Conservation (phyloP, 169 alveolate species). For the Eimeria maxima region DNA sequence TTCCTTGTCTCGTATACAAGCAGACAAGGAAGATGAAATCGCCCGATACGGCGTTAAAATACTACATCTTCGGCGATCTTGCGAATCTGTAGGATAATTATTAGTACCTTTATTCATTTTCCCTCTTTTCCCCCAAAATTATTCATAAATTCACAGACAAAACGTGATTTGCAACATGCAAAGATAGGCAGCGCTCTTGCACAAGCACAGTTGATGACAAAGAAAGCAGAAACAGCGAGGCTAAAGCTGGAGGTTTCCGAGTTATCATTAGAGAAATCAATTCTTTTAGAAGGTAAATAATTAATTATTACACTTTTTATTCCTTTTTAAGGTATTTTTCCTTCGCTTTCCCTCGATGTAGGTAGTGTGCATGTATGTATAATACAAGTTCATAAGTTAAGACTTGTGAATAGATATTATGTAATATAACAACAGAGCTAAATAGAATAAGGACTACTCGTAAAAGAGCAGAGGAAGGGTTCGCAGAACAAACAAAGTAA, state of each 20-base stretch:
- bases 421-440: background rate
- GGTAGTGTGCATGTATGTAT: no score
- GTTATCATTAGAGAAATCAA: background rate
- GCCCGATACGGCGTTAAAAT: background rate
- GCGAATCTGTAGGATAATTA: background rate
- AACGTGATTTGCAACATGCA: background rate
- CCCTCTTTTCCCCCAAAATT: background rate
- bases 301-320: background rate
- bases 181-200: background rate
- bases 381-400: background rate
- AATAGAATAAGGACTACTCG: background rate
- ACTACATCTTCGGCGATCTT: background rate
- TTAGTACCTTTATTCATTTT: no score
- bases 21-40: background rate
- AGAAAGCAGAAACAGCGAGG: background rate
- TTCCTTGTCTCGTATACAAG: slow-evolving; percentile 6
- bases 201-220: slow-evolving; percentile 1
- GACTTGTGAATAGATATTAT: background rate
- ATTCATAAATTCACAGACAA: background rate
- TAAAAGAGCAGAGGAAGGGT: background rate
- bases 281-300: background rate
- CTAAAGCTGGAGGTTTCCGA: background rate
- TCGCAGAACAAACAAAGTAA: background rate
- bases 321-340: no score
- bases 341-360: no score